Evolutionary conservation across 768 basidiomycete species (phyloP).

Genomic region (Boletus rubropictus): DNA sequence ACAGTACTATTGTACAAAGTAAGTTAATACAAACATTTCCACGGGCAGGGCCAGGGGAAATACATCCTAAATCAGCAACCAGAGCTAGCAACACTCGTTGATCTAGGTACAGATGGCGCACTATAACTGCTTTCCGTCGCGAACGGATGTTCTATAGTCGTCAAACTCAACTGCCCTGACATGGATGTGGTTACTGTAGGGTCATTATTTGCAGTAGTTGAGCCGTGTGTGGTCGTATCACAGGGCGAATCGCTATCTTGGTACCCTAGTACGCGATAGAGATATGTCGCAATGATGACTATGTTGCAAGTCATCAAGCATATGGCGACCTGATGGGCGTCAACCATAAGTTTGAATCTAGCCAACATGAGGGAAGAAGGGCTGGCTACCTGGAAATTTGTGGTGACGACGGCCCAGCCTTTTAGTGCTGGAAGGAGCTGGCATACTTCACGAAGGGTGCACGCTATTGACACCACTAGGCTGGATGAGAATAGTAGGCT

Average conservation of each 20-base stretch:
- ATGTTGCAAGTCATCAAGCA: constrained; percentile 21
- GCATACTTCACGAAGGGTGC: not conserved
- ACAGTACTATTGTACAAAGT: too few relatives aligned
- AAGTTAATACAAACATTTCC: too few relatives aligned
- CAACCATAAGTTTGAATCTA: not conserved
- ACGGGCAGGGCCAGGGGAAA: not conserved
- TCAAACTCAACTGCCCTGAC: constrained; percentile 5
- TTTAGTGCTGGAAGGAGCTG: not conserved
- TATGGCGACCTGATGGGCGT: constrained; percentile 9
- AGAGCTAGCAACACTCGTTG: not conserved
- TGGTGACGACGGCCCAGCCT: not conserved
- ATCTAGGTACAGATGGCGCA: not conserved
- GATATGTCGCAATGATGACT: constrained; percentile 21
- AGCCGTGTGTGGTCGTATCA: not conserved
- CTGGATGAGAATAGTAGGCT: constrained; percentile 7
- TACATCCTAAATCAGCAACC: not conserved
- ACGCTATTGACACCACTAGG: not conserved
- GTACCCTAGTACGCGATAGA: constrained; percentile 18
- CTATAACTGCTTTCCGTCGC: not conserved
- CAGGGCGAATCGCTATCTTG: too few relatives aligned
- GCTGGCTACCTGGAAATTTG: constrained; percentile 8
- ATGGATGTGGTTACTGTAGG: not conserved
- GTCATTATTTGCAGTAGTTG: not conserved
- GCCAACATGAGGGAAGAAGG: not conserved
- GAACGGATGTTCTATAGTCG: constrained; percentile 10